Evolutionary conservation across 2,329 filamentous ascomycete species (phyloP), one percentile per base, ranked within the genome.

Genomic region (Xylariaceae sp.): DNA sequence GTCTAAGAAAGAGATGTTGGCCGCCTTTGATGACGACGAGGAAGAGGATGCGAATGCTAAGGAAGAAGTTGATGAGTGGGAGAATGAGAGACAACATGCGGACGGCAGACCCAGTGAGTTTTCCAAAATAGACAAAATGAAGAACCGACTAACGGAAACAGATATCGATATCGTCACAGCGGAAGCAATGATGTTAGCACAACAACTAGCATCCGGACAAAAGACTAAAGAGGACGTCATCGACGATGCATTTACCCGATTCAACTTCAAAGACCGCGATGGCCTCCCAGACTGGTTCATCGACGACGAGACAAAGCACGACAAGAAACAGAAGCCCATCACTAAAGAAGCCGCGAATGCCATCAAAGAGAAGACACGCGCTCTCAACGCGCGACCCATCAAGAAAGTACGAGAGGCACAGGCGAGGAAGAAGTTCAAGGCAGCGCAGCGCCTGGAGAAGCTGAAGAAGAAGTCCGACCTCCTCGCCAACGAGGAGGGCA

Each of bases 101-200:
- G 81, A 87, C 60, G 85, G 85, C 49, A 81, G 77, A 61, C 72
- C 78, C 38, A 78, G 82, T 83, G 74, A 66, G 74, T 57, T 42
- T 39, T 14, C 33, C 9, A n/a, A 5, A 17, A n/a, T 27, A 12
- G 1, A 11, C 17, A 47, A 19, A 14, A 15, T 18, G 22, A 5
- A 32, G 19, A 12, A 27, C 15, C 33, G 48, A 42, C 63, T 66
- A 59, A 63, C 47, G 22, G 41, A 48, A 47, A 66, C 70, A 78
- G 91, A 96, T 66, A 95, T 99, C 70, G 90, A 97, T 67, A 97
- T 99, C 63, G 95, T 97, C 64, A 99, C 94, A n/a, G 94, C 90
- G 5, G 94, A 99, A 75, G 94, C 95, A 56, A 99, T 99, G 94
- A 95, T 92, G 0, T 79, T 99, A 14, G 95, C 94, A 1, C 94